Evolutionary conservation across 148 eudicot genomes (phyloP).

Genomic region (Fagopyrum homotropicum): DNA sequence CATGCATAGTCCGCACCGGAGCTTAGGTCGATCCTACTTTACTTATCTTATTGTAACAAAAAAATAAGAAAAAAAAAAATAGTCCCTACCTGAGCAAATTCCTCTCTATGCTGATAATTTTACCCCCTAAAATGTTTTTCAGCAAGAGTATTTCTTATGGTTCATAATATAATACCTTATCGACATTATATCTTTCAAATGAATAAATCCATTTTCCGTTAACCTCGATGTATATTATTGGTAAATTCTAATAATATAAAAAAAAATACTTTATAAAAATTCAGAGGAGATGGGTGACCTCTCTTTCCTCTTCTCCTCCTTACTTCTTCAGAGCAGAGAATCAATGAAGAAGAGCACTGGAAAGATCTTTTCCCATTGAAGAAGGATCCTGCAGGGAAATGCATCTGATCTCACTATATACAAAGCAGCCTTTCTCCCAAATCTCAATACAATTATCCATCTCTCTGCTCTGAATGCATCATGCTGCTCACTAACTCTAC

Average conservation of each 20-base stretch:
- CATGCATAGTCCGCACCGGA: background rate
- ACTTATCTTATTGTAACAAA: too few species aligned
- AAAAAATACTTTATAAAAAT: background rate
- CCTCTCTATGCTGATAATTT: too few species aligned
- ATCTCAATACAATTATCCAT: constrained; percentile 11
- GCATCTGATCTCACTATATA: background rate
- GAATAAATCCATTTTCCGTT: background rate
- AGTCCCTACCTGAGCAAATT: too few species aligned
- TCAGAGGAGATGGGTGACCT: background rate
- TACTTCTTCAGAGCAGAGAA: background rate
- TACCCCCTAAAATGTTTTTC: too few species aligned
- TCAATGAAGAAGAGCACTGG: background rate
- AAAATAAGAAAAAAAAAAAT: too few species aligned
- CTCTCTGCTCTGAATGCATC: background rate
- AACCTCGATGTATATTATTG: constrained; percentile 1
- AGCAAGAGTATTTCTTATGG: too few species aligned
- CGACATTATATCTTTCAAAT: too few species aligned
- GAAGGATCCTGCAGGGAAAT: constrained; percentile 10
- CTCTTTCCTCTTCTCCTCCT: background rate
- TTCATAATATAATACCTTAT: too few species aligned
- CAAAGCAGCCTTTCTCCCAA: constrained; percentile 5
- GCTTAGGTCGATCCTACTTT: too few species aligned
- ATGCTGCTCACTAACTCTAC: background rate
- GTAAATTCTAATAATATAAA: background rate
- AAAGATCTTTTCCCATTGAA: constrained; percentile 5